Percentiles rank a stretch among this genome's conserved stretches.
Conservation (phyloP, 1,139 yeast species). For the Blastobotrys capitulatus region DNA sequence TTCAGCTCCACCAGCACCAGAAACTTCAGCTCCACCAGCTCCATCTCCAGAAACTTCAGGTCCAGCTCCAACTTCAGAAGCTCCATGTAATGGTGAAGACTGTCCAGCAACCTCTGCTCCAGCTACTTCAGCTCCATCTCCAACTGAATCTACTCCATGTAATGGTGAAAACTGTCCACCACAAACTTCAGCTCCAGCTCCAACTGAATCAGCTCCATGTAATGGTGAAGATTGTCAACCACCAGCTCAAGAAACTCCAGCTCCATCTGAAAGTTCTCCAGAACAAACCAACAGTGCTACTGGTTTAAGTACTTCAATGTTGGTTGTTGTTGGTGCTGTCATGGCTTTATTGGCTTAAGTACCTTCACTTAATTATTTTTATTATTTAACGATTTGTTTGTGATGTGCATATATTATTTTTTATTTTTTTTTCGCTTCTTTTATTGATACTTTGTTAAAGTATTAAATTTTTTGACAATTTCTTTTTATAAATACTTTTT, state of each 20-base stretch:
- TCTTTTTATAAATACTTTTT: not conserved
- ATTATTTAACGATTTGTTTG: not conserved
- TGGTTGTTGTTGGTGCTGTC: constrained; percentile 12
- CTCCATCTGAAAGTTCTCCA: constrained; percentile 7
- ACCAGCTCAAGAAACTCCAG: constrained; percentile 4
- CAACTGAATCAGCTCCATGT: constrained; percentile 4
- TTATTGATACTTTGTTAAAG: not conserved
- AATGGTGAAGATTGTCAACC: constrained; percentile 3
- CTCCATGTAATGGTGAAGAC: constrained; percentile 2
- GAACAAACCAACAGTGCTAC: constrained; percentile 13
- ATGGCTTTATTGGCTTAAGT: constrained; percentile 7
- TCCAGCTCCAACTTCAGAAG: constrained; percentile 8
- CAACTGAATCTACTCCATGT: constrained; percentile 2
- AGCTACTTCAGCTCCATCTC: not conserved
- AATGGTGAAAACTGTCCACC: constrained; percentile 4
- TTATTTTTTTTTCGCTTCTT: constrained; percentile 11
- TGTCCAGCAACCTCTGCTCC: constrained; percentile 8
- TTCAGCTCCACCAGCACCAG: constrained; percentile 7
- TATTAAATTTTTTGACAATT: not conserved
- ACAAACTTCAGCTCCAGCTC: constrained; percentile 5
- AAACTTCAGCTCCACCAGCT: constrained; percentile 8
- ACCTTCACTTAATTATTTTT: not conserved
- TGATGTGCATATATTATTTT: constrained; percentile 4
- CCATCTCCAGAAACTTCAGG: constrained; percentile 8
- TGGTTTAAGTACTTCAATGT: constrained; percentile 9